Evolutionary conservation across 352 stramenopile genomes (phyloP), one percentile per base, ranked within the genome.

Genomic region (Phytophthora macrochlamydospora): DNA sequence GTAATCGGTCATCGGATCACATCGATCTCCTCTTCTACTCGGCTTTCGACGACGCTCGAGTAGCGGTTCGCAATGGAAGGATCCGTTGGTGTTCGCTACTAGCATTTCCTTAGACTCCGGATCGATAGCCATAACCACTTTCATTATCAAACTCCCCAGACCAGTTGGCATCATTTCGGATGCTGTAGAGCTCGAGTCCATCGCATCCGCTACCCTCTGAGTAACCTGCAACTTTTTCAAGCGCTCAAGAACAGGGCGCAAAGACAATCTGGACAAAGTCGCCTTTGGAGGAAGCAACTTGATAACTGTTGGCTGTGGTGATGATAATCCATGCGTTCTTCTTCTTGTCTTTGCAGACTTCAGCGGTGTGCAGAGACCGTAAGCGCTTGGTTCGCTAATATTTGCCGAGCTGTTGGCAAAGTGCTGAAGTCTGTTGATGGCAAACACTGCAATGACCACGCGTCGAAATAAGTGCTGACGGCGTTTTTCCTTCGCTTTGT

Each of bases 371-470:
- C 67, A 75, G 9, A 81, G 45, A 1, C 81, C 81, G 55, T 80
- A 87, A 0, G 59, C 48, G 2, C 66, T 73, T 13, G 54, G 49
- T 32, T 59, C 49, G 11, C 50, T 30, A 14, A 18, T 14, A 35
- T 46, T 56, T 4, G 29, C 46, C 37, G 42, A 12, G 24, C 2
- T 43, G 4, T 7, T 30, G 5, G 64, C 44, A n/a, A 76, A 71
- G 14, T 70, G 66, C 35, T 73, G 75, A 24, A 92, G 72, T 3
- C 84, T 70, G 59, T 92, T 92, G 31, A 81, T 54, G n/a, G 84
- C 84, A 75, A 92, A 89, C 8, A 92, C 79, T 0, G 79, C 80
- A 51, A 88, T 74, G 2, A 90, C 71, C 3, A 80, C 80, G 14
- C 70, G 78, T 4, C 84, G 78, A 33, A 92, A 92, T 3, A 63